Percentiles rank a stretch among this genome's conserved stretches.
Conservation (phyloP, 768 basidiomycete species). For the Tephrocybe sp. region DNA sequence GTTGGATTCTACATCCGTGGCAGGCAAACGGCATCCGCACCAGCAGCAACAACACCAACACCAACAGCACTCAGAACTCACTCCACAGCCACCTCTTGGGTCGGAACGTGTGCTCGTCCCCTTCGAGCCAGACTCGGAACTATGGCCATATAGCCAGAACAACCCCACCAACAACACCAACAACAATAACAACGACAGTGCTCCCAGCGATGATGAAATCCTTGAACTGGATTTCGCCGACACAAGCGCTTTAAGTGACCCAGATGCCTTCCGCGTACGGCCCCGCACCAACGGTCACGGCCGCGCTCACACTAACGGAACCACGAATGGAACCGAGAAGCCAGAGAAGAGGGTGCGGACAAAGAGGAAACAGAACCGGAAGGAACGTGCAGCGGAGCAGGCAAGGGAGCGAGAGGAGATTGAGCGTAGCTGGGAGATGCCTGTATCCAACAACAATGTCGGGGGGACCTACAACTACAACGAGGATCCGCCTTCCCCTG, state of each 20-base stretch:
- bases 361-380: constrained; percentile 28
- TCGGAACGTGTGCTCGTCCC: constrained; percentile 49
- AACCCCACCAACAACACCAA: background rate
- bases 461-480: constrained; percentile 2
- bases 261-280: constrained; percentile 48
- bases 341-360: constrained; percentile 2
- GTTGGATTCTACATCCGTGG: background rate
- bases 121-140: constrained; percentile 61
- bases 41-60: background rate
- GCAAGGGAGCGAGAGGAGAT: constrained; percentile 45
- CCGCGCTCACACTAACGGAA: background rate
- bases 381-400: constrained; percentile 36
- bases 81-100: constrained; percentile 1
- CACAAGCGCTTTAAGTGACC: constrained; percentile 70
- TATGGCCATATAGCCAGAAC: constrained; percentile 57
- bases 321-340: constrained; percentile 12
- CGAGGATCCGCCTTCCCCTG: constrained; percentile 15
- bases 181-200: background rate
- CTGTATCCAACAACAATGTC: constrained; percentile 23
- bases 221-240: constrained; percentile 78
- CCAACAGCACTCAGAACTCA: background rate
- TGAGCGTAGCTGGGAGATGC: constrained; percentile 64
- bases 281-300: background rate
- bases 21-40: background rate
- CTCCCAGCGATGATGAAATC: constrained; percentile 47